Percentiles rank a stretch among this genome's conserved stretches.
phyloP scores from a whole-genome alignment of 1,284 basidiomycete species.

The Clitocybe nebularis region DNA sequence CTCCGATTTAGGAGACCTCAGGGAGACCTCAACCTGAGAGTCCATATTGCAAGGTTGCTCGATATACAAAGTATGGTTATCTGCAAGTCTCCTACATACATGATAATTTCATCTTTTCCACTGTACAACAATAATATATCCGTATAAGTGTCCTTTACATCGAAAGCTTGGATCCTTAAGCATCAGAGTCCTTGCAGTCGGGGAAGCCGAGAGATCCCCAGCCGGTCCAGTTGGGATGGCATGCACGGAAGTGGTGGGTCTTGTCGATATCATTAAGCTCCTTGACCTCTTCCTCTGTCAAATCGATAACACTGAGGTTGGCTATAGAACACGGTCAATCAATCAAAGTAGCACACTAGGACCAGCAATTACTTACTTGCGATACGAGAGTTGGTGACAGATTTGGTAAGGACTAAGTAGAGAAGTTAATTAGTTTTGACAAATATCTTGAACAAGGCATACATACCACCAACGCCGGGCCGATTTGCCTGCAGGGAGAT shows the following conservation, averaged over 20 bases:
- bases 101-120: no score
- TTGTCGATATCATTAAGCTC: conserved; percentile 57
- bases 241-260: conserved; percentile 55
- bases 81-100: no score
- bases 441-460: conserved; percentile 1
- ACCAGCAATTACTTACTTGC: conserved; percentile 31
- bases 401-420: conserved; percentile 54
- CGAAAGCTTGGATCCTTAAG: no score
- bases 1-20: no score
- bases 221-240: conserved; percentile 60
- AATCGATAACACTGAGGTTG: conserved; percentile 54
- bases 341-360: background rate
- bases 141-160: no score
- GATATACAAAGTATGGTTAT: no score
- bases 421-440: conserved; percentile 3
- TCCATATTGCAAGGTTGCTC: no score
- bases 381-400: conserved; percentile 57
- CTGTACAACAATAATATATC: no score
- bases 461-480: conserved; percentile 47
- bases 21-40: no score
- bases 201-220: conserved; percentile 61
- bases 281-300: conserved; percentile 52
- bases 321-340: conserved; percentile 22
- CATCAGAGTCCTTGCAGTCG: conserved; percentile 36
- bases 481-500: conserved; percentile 66